A percentile compares a stretch with the other conserved stretches of the same genome.
These are phyloP conservation scores for Lippia alba DNA, from an alignment of 305 asterid species.

Conservation along the genomic window DNA sequence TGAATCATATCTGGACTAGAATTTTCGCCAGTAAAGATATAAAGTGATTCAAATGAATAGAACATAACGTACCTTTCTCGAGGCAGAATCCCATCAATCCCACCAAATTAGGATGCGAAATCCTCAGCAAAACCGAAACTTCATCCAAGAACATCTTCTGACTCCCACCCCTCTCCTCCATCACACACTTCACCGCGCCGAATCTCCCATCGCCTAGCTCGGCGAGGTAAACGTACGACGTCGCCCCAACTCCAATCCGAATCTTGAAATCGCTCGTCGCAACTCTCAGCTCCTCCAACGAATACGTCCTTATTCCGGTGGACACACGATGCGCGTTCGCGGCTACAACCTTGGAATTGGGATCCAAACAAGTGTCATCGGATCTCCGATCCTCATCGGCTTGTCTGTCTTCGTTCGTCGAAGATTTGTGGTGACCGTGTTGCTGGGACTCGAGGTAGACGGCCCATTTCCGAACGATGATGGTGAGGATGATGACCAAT, in stretches of 20 bases:
- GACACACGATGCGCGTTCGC: conserved; percentile 11
- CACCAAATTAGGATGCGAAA: conserved; percentile 78
- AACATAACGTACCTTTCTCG: conserved; percentile 58
- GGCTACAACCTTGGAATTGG: background rate
- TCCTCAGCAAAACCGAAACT: conserved; percentile 83
- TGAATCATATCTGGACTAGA: too few species aligned
- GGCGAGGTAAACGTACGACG: conserved; percentile 77
- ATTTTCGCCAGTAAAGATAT: too few species aligned
- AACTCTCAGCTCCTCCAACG: conserved; percentile 61
- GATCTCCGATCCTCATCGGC: conserved; percentile 22
- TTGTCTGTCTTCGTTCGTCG: conserved; percentile 20
- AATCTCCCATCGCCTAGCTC: conserved; percentile 66
- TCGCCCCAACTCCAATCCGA: conserved; percentile 73
- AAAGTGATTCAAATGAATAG: too few species aligned
- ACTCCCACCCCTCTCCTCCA: conserved; percentile 81
- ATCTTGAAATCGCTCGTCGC: conserved; percentile 70
- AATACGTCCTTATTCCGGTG: conserved; percentile 60
- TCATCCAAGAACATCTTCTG: conserved; percentile 83
- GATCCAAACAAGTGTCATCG: background rate
- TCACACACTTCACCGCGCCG: conserved; percentile 77
- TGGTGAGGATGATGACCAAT: conserved; percentile 50
- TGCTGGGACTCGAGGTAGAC: conserved; percentile 33
- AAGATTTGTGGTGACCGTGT: conserved; percentile 13
- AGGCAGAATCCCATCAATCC: conserved; percentile 81
- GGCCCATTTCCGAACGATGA: conserved; percentile 53